A percentile compares a stretch with the other conserved stretches of the same genome.
Evolutionary conservation across 352 stramenopile species (phyloP).

Genomic region (Detonula confervacea): DNA sequence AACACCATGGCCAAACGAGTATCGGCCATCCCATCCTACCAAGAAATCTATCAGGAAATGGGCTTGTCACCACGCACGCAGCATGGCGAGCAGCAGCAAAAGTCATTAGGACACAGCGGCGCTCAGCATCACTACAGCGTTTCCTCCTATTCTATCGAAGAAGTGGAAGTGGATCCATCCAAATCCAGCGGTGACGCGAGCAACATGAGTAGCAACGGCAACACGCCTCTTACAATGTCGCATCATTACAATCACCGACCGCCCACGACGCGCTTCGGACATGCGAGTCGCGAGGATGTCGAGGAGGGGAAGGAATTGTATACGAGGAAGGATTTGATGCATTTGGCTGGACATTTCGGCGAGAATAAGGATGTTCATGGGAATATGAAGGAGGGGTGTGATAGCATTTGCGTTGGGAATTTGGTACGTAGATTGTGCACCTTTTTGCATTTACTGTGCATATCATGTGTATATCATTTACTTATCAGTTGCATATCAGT

Average conservation of each 20-base stretch:
- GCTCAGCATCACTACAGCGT: conserved; percentile 9
- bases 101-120: background rate
- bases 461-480: too few relatives aligned
- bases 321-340: conserved; percentile 54
- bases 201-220: background rate
- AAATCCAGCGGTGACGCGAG: background rate
- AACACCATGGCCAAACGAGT: conserved; percentile 6
- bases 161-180: conserved; percentile 24
- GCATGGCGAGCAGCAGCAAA: too few relatives aligned
- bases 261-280: conserved; percentile 52
- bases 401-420: conserved; percentile 56
- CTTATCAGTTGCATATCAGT: too few relatives aligned
- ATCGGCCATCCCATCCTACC: conserved; percentile 48
- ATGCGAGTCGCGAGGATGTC: conserved; percentile 39
- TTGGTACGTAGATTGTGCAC: conserved; percentile 62
- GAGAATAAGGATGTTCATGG: conserved; percentile 61
- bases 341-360: conserved; percentile 42
- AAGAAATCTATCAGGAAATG: conserved; percentile 57
- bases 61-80: conserved; percentile 21
- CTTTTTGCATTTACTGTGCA: too few relatives aligned
- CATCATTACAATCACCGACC: conserved; percentile 21
- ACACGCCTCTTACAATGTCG: background rate
- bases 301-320: conserved; percentile 67
- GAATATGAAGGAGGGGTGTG: conserved; percentile 63
- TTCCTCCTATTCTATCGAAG: conserved; percentile 31